Evolutionary conservation across 352 stramenopile genomes (phyloP).

Genomic region (Phytophthora megakarya): DNA sequence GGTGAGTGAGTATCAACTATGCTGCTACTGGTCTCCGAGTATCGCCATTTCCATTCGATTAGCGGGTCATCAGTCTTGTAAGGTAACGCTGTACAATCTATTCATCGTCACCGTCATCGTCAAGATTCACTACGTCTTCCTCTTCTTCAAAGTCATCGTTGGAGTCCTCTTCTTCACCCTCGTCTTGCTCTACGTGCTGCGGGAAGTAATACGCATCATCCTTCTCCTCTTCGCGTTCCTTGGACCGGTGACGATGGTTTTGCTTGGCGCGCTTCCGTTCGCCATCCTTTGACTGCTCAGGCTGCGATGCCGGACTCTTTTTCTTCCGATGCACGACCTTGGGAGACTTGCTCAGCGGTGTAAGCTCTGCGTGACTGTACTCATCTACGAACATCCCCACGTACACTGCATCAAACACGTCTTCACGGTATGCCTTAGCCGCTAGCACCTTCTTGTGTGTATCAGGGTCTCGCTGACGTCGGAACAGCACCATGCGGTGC

Average conservation of each 20-base stretch:
- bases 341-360: slow-evolving; percentile 54
- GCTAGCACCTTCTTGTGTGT: slow-evolving; percentile 48
- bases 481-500: slow-evolving; percentile 77
- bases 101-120: slow-evolving; percentile 40
- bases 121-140: slow-evolving; percentile 62
- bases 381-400: slow-evolving; percentile 66
- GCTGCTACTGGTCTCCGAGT: background rate
- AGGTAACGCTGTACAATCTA: background rate
- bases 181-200: slow-evolving; percentile 30
- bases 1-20: slow-evolving; percentile 7
- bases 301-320: slow-evolving; percentile 13
- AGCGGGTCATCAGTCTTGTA: background rate
- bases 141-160: slow-evolving; percentile 49
- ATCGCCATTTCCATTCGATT: background rate
- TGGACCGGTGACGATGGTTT: slow-evolving; percentile 13
- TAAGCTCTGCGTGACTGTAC: slow-evolving; percentile 42
- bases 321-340: slow-evolving; percentile 54
- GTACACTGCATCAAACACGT: slow-evolving; percentile 60
- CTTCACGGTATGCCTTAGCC: slow-evolving; percentile 60
- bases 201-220: slow-evolving; percentile 54
- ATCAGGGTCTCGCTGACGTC: slow-evolving; percentile 42
- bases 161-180: slow-evolving; percentile 36
- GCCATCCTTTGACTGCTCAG: slow-evolving; percentile 15
- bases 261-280: slow-evolving; percentile 8
- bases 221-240: slow-evolving; percentile 35